phyloP scores from a whole-genome alignment of 108 stramenopile genomes.

The Seminavis robusta region DNA sequence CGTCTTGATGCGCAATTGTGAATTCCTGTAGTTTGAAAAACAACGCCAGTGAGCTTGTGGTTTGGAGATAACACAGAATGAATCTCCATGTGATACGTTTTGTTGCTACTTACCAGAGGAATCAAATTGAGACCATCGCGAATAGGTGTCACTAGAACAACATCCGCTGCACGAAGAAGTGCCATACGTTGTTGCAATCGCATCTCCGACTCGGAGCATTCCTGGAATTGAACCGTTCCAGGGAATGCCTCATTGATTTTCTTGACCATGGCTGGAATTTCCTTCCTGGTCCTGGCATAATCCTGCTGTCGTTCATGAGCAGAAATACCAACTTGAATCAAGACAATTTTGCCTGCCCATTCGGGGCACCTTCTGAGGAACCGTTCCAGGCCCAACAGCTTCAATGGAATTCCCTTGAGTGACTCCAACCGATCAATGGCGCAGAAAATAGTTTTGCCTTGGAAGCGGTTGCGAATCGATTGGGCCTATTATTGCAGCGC shows the following conservation, averaged over 20 bases:
- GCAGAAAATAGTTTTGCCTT: slow-evolving; percentile 79
- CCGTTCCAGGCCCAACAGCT: slow-evolving; percentile 92
- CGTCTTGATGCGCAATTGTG: slow-evolving; percentile 94
- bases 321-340: slow-evolving; percentile 94
- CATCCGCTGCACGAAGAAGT: slow-evolving; percentile 79
- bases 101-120: slow-evolving; percentile 76
- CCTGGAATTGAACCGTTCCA: slow-evolving; percentile 85
- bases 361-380: slow-evolving; percentile 86
- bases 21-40: slow-evolving; percentile 61
- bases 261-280: slow-evolving; percentile 71
- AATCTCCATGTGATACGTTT: background rate
- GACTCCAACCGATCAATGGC: slow-evolving; percentile 95
- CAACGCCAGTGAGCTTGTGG: slow-evolving; percentile 16
- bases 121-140: slow-evolving; percentile 95
- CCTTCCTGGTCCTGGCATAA: slow-evolving; percentile 75
- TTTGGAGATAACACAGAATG: slow-evolving; percentile 36
- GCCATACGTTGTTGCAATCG: slow-evolving; percentile 83
- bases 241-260: slow-evolving; percentile 86
- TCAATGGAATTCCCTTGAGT: slow-evolving; percentile 94
- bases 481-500: slow-evolving; percentile 19
- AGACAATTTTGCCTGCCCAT: slow-evolving; percentile 89
- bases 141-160: slow-evolving; percentile 89
- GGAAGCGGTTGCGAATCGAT: slow-evolving; percentile 67
- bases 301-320: slow-evolving; percentile 86
- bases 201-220: slow-evolving; percentile 75